Evolutionary conservation across 2,329 filamentous ascomycete genomes (phyloP).

Genomic region (Penicillium vulpinum): DNA sequence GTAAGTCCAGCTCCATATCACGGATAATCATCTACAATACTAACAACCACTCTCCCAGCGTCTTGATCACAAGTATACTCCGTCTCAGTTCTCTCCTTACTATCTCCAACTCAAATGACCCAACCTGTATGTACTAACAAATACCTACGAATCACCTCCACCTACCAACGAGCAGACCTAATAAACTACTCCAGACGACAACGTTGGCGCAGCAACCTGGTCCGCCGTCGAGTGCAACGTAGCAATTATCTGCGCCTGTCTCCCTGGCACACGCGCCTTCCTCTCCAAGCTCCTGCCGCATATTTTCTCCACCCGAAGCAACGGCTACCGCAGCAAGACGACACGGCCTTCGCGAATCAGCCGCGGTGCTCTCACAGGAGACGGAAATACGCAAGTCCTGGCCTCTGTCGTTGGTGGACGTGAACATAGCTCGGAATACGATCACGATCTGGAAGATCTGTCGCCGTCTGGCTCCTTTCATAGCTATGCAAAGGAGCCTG

Average conservation of each 20-base stretch:
- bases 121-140: constrained; percentile 29
- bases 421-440: constrained; percentile 8
- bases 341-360: constrained; percentile 18
- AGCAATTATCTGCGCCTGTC: constrained; percentile 44
- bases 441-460: constrained; percentile 21
- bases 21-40: background rate
- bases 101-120: constrained; percentile 30
- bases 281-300: constrained; percentile 29
- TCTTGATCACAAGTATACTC: constrained; percentile 44
- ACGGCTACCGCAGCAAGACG: constrained; percentile 23
- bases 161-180: background rate
- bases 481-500: constrained; percentile 2
- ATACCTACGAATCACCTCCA: too few species aligned
- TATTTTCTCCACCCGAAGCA: constrained; percentile 30
- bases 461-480: constrained; percentile 7
- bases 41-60: constrained; percentile 26
- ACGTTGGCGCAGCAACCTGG: constrained; percentile 45
- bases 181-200: constrained; percentile 25
- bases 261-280: constrained; percentile 35
- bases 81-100: constrained; percentile 30
- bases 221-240: constrained; percentile 45
- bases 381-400: constrained; percentile 19
- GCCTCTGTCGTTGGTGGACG: constrained; percentile 24
- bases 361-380: constrained; percentile 17
- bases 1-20: constrained; percentile 28